These are phyloP conservation scores for Elsinoe fawcettii DNA, from an alignment of 2,329 filamentous ascomycete genomes.

Conservation along the genomic window DNA sequence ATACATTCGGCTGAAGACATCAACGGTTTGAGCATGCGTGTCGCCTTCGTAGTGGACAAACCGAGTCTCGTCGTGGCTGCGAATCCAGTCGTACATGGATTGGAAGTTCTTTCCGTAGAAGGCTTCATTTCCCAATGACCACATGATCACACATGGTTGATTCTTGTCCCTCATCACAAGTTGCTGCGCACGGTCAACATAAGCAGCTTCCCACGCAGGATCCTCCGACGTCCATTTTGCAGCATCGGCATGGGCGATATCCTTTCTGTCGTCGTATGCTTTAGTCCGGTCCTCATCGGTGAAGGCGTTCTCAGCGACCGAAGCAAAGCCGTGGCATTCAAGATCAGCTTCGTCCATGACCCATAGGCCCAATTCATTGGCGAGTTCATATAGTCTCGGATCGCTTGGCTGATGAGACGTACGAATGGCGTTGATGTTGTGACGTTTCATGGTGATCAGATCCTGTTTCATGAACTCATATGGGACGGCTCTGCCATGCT, in stretches of 20 bases:
- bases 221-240: slow-evolving; percentile 56
- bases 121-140: slow-evolving; percentile 66
- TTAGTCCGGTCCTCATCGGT: slow-evolving; percentile 13
- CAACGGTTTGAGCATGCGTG: slow-evolving; percentile 49
- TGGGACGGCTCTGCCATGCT: slow-evolving; percentile 55
- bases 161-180: slow-evolving; percentile 63
- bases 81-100: slow-evolving; percentile 59
- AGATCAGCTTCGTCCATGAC: slow-evolving; percentile 51
- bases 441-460: slow-evolving; percentile 58
- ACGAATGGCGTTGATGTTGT: slow-evolving; percentile 64
- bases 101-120: slow-evolving; percentile 63
- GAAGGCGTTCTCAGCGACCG: slow-evolving; percentile 24
- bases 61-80: slow-evolving; percentile 49
- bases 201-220: slow-evolving; percentile 53
- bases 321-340: slow-evolving; percentile 41
- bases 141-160: slow-evolving; percentile 61
- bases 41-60: slow-evolving; percentile 63
- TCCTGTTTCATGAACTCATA: slow-evolving; percentile 55
- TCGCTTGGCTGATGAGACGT: slow-evolving; percentile 63
- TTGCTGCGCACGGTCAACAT: slow-evolving; percentile 58
- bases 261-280: slow-evolving; percentile 54
- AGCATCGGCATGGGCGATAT: slow-evolving; percentile 46
- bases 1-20: slow-evolving; percentile 65
- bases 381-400: slow-evolving; percentile 50
- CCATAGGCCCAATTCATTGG: slow-evolving; percentile 60